phyloP scores from a whole-genome alignment of 73 alveolate genomes.

The Tetrahymena malaccensis region DNA sequence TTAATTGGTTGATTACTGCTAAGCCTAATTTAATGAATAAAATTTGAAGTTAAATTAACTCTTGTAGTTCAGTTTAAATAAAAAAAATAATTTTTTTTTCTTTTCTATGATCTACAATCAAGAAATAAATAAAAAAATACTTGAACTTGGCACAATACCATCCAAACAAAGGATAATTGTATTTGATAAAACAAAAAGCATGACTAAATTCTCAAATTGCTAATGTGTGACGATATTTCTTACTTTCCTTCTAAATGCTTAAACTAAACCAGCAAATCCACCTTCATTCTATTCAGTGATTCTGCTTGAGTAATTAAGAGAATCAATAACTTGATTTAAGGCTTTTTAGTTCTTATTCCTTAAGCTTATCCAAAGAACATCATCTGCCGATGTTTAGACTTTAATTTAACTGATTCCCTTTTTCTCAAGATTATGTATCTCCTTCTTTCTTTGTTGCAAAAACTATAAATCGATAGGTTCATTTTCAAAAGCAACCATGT shows the following conservation, averaged over 20 bases:
- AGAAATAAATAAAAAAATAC: not conserved
- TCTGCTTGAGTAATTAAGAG: not conserved
- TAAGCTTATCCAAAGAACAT: not conserved
- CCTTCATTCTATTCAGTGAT: not conserved
- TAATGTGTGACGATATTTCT: not conserved
- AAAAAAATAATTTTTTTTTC: no score
- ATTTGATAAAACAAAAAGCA: slow-evolving; percentile 62
- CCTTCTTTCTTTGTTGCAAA: not conserved
- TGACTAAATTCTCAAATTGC: not conserved
- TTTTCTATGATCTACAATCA: no score
- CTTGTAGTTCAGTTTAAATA: no score
- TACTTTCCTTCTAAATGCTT: not conserved
- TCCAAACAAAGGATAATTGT: slow-evolving; percentile 82
- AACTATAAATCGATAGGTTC: not conserved
- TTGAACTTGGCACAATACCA: slow-evolving; percentile 66
- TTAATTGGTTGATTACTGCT: slow-evolving; percentile 43
- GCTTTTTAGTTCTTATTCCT: not conserved
- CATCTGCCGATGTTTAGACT: not conserved
- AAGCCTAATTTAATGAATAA: not conserved
- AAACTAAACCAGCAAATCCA: not conserved
- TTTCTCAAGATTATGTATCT: not conserved
- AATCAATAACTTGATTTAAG: not conserved
- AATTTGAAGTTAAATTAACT: no score
- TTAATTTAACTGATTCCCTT: not conserved
- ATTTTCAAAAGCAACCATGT: not conserved